A percentile compares a stretch with the other conserved stretches of the same genome.
phyloP scores from a whole-genome alignment of 2,329 filamentous ascomycete species.

The Chalaropsis thielavioides region DNA sequence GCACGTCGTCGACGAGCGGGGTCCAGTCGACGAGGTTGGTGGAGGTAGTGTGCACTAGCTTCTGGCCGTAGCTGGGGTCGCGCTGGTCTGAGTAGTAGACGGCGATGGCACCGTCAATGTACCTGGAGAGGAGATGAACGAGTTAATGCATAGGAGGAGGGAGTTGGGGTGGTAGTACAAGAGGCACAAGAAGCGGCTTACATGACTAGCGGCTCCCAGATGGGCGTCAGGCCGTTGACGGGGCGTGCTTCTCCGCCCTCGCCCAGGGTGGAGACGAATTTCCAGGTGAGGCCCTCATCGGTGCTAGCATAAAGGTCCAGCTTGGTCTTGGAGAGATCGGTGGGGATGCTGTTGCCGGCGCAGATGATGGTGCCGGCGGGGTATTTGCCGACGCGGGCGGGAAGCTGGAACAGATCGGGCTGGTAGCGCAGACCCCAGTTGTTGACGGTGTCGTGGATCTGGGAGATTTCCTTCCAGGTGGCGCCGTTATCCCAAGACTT shows the following conservation, averaged over 20 bases:
- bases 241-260: conserved; percentile 46
- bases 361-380: conserved; percentile 48
- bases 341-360: conserved; percentile 45
- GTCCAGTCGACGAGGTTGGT: conserved; percentile 47
- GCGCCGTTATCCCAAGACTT: conserved; percentile 38
- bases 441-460: conserved; percentile 48
- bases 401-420: conserved; percentile 51
- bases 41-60: conserved; percentile 49
- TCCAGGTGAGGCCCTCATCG: conserved; percentile 48
- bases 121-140: conserved; percentile 23
- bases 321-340: conserved; percentile 45
- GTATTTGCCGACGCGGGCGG: conserved; percentile 41
- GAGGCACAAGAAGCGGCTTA: conserved; percentile 18
- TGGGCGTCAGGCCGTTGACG: conserved; percentile 50
- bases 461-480: conserved; percentile 49
- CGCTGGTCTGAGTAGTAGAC: conserved; percentile 60
- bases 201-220: conserved; percentile 59
- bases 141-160: conserved; percentile 7
- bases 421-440: conserved; percentile 54
- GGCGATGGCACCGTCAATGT: conserved; percentile 44
- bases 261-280: conserved; percentile 52
- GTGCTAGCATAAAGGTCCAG: conserved; percentile 55
- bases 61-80: conserved; percentile 50
- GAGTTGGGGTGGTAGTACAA: not conserved
- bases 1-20: conserved; percentile 45